Evolutionary conservation across 1,284 basidiomycete species (phyloP).

Genomic region (Hypsizygus ulmarius): DNA sequence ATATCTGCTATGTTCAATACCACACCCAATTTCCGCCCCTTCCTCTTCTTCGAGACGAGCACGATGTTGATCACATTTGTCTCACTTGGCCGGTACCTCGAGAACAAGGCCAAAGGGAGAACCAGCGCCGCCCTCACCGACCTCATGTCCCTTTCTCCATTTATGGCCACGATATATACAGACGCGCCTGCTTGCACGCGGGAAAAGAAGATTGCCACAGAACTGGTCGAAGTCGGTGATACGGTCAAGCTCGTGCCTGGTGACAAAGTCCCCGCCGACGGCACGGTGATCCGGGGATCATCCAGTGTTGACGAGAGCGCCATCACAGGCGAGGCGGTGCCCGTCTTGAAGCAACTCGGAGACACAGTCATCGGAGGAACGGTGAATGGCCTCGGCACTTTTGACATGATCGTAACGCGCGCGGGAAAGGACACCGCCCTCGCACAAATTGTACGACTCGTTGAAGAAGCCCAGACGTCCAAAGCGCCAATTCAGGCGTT

Average conservation of each 20-base stretch:
- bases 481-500: constrained; percentile 99
- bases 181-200: constrained; percentile 74
- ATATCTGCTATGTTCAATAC: constrained; percentile 63
- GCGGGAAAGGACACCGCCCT: constrained; percentile 96
- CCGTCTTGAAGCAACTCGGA: constrained; percentile 80
- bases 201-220: constrained; percentile 91
- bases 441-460: constrained; percentile 93
- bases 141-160: constrained; percentile 91
- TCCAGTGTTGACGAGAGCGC: constrained; percentile 96
- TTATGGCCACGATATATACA: constrained; percentile 94
- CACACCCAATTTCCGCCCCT: constrained; percentile 70
- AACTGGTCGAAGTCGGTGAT: constrained; percentile 94
- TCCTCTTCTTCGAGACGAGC: constrained; percentile 97
- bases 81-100: constrained; percentile 91
- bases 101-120: constrained; percentile 96
- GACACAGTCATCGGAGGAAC: constrained; percentile 94
- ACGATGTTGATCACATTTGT: constrained; percentile 99
- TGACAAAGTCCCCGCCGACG: constrained; percentile 96
- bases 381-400: constrained; percentile 92
- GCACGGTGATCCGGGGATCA: constrained; percentile 81
- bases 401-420: constrained; percentile 93
- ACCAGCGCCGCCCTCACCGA: constrained; percentile 96
- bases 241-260: constrained; percentile 94
- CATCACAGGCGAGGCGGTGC: constrained; percentile 95
- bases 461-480: constrained; percentile 96